phyloP scores from a whole-genome alignment of 2,329 filamentous ascomycete genomes.

The Beauveria pseudobassiana region DNA sequence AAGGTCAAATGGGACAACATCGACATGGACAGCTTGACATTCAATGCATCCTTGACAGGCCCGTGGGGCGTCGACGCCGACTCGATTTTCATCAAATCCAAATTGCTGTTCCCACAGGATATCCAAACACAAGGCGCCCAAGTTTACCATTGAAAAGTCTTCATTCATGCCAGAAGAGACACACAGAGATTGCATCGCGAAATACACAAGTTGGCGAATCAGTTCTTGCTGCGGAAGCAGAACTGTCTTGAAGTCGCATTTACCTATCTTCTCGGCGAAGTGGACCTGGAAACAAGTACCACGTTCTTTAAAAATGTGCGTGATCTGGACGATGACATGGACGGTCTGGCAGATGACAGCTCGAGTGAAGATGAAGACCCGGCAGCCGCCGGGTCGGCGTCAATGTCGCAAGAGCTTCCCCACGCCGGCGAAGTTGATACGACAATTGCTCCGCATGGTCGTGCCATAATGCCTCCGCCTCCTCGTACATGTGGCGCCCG shows the following conservation, averaged over 20 bases:
- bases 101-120: constrained; percentile 51
- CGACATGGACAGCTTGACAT: constrained; percentile 52
- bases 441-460: constrained; percentile 43
- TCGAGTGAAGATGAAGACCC: constrained; percentile 68
- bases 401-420: constrained; percentile 55
- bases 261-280: constrained; percentile 56
- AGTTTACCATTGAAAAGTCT: constrained; percentile 54
- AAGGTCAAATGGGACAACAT: constrained; percentile 59
- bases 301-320: constrained; percentile 57
- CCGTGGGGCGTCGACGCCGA: constrained; percentile 54
- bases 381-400: constrained; percentile 43
- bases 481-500: constrained; percentile 53
- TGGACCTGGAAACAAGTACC: constrained; percentile 52
- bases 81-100: constrained; percentile 55
- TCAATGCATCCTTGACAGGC: constrained; percentile 55
- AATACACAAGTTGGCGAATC: constrained; percentile 47
- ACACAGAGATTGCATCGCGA: constrained; percentile 45
- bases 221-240: constrained; percentile 49
- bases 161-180: constrained; percentile 53
- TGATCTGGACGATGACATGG: constrained; percentile 51
- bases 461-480: constrained; percentile 46
- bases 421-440: constrained; percentile 47
- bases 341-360: constrained; percentile 61
- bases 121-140: constrained; percentile 49
- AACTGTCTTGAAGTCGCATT: constrained; percentile 57